Conservation (phyloP, 1,284 basidiomycete species). For the Cutaneotrichosporon cavernicola region DNA sequence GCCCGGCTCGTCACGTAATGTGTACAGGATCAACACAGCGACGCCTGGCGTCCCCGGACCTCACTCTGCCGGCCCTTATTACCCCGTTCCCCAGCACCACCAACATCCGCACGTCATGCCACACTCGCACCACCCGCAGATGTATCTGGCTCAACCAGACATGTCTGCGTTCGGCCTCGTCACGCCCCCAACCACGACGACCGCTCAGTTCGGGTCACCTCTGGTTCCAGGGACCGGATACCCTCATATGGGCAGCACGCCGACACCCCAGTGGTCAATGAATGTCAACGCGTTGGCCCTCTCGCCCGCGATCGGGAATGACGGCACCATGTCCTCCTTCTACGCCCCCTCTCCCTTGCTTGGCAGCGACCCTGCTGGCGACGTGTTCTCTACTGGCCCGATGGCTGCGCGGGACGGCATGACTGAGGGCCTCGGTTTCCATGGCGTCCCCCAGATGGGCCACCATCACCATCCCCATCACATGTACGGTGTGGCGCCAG, state of each 20-base stretch:
- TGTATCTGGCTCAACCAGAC: conserved; percentile 19
- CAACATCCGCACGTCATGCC: conserved; percentile 4
- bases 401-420: conserved; percentile 8
- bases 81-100: conserved; percentile 1
- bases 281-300: conserved; percentile 20
- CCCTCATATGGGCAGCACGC: conserved; percentile 12
- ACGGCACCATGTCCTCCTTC: conserved; percentile 12
- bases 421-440: conserved; percentile 15
- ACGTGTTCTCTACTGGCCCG: conserved; percentile 16
- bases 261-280: conserved; percentile 20
- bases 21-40: conserved; percentile 13
- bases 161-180: conserved; percentile 19
- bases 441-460: conserved; percentile 10
- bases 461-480: conserved; percentile 10
- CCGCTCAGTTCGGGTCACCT: conserved; percentile 22
- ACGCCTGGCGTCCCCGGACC: conserved; percentile 5
- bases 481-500: conserved; percentile 11
- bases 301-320: conserved; percentile 13
- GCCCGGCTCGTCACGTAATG: conserved; percentile 18
- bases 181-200: conserved; percentile 21
- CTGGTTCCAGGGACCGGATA: conserved; percentile 18
- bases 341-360: conserved; percentile 20
- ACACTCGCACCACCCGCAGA: conserved; percentile 10
- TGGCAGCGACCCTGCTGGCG: conserved; percentile 14
- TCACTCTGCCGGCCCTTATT: conserved; percentile 3